A percentile compares a stretch with the other conserved stretches of the same genome.
These are phyloP conservation scores for Jaltomata sinuosa DNA, from an alignment of 257 asterid species.

Conservation along the genomic window DNA sequence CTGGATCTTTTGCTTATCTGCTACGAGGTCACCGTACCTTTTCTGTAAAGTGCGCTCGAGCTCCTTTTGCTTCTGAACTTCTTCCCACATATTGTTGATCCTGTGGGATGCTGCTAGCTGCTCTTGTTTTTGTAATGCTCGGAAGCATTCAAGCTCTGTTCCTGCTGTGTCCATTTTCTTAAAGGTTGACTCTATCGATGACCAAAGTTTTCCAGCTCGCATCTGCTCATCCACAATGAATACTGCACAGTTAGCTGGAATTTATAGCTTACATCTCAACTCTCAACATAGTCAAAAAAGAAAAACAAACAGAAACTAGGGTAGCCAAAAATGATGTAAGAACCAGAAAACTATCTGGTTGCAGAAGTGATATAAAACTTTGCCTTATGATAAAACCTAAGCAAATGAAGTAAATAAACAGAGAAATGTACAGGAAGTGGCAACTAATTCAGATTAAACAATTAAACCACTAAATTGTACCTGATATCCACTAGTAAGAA, in stretches of 20 bases:
- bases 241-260: background rate
- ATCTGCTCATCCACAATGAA: conserved; percentile 29
- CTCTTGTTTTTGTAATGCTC: conserved; percentile 79
- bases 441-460: conserved; percentile 2
- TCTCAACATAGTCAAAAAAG: background rate
- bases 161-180: conserved; percentile 86
- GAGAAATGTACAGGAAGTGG: background rate
- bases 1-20: conserved; percentile 48
- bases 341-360: background rate
- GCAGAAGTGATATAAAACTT: background rate
- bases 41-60: conserved; percentile 66
- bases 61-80: conserved; percentile 96
- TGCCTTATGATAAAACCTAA: background rate
- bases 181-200: conserved; percentile 64
- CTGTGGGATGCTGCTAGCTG: conserved; percentile 64
- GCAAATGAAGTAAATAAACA: background rate
- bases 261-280: background rate
- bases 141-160: conserved; percentile 85
- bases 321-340: background rate
- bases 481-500: conserved; percentile 90
- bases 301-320: background rate
- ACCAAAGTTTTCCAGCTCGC: conserved; percentile 72
- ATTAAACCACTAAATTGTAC: conserved; percentile 23
- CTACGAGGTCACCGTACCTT: conserved; percentile 54
- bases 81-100: conserved; percentile 86